Base-by-base conservation (phyloP, 2,329 filamentous ascomycete genomes). In the Teratosphaeria gauchensis region DNA sequence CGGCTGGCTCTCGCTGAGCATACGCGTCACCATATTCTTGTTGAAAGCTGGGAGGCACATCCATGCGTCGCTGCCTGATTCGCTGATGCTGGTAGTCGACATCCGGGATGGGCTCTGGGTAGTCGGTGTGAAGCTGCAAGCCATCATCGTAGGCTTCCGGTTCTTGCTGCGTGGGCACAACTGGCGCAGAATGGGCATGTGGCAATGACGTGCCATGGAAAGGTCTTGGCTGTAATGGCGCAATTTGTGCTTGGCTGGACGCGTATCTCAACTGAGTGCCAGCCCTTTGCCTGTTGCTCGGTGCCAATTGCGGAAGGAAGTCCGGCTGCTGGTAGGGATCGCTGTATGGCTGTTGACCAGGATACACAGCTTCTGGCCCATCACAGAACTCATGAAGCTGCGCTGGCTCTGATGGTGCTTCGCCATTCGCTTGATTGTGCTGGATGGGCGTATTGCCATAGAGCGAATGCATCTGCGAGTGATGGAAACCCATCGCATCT, bases 81-180 rank as follows among this genome's bases (percentile, higher is more conserved):
- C 65, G 64, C 53, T 63, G 65, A 55, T 71, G 65, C 54, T 72
- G 70, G 53, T 68, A 68, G 28, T 73, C 57, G 62, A 69, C 48
- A 65, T 68, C 55, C 58, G 71, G 67, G 63, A 76, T 60, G 55
- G 68, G 62, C 70, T 73, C 65, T 1, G 68, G 58, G 62, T 66
- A 58, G 62, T 70, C 62, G 2, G 65, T 69, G n/a, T 60, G 59
- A 46, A 67, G 60, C 51, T 67, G 64, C 55, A 71, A 67, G 33
- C 59, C 62, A 48, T 64, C 70, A 56, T 64, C 64, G 55, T 66
- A 65, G 7, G 51, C 51, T 19, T 65, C 56, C 12, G 58, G 5
- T 84, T 83, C 6, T 80, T 85, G 2, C 5, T 60, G 60, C 81
- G 82, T 64, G 84, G 75, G 75, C 11, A 78, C 70, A 11, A 67